Conservation (phyloP, 257 asterid genomes). For the Coffea eugenioides region DNA sequence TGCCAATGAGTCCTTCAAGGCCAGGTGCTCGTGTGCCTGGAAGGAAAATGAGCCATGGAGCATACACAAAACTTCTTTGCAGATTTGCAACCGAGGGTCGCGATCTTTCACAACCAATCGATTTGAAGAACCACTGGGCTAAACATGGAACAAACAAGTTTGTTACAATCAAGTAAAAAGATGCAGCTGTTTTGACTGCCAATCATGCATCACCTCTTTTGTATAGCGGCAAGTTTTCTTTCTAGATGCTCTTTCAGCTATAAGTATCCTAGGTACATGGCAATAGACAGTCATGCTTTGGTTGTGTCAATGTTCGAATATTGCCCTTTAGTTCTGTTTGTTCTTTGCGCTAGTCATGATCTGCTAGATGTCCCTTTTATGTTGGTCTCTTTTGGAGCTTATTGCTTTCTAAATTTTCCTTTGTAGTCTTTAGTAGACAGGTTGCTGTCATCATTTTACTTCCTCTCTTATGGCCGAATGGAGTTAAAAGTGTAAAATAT, state of each 20-base stretch:
- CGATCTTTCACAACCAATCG: conserved; percentile 40
- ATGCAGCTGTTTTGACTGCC: neutral
- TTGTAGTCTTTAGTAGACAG: neutral
- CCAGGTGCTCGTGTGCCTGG: conserved; percentile 35
- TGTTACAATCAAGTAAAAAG: conserved; percentile 27
- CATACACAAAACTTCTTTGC: conserved; percentile 34
- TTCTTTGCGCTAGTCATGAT: neutral
- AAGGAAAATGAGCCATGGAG: conserved; percentile 40
- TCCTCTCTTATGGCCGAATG: neutral
- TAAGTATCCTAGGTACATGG: neutral
- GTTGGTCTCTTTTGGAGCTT: neutral
- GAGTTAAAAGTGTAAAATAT: neutral
- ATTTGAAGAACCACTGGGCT: conserved; percentile 41
- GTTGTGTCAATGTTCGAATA: neutral
- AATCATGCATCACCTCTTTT: neutral
- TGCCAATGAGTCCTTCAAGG: conserved; percentile 33
- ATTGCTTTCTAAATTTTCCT: neutral
- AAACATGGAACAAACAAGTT: conserved; percentile 39
- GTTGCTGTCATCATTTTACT: neutral
- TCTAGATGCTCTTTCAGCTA: neutral
- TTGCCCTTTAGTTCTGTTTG: neutral
- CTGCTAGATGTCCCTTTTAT: neutral
- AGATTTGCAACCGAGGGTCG: conserved; percentile 33
- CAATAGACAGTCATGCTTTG: neutral
- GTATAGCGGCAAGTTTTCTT: neutral